Conservation (phyloP, 2,329 filamentous ascomycete genomes). For the Neoscytalidium dimidiatum region DNA sequence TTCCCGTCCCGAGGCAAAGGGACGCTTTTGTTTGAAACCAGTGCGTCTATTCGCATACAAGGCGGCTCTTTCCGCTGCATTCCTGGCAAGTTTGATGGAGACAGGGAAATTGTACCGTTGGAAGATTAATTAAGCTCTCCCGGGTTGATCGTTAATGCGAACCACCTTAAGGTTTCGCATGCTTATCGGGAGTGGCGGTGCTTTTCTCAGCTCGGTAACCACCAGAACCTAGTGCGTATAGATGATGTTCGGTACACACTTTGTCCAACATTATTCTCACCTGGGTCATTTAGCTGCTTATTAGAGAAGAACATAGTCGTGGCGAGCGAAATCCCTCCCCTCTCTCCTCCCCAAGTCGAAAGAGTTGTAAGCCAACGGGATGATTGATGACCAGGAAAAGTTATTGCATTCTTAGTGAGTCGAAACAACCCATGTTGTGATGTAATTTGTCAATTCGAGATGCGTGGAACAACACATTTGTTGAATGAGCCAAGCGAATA, state of each 20-base stretch:
- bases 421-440: too few relatives aligned
- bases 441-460: too few relatives aligned
- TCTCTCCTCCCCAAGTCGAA: too few relatives aligned
- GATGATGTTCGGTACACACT: not conserved
- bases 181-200: not conserved
- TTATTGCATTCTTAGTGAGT: too few relatives aligned
- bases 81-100: not conserved
- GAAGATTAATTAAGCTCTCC: not conserved
- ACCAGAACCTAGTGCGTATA: not conserved
- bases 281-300: too few relatives aligned
- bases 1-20: constrained; percentile 24
- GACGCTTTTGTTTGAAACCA: constrained; percentile 19
- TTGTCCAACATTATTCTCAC: not conserved
- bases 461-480: too few relatives aligned
- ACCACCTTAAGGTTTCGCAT: not conserved
- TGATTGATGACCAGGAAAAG: too few relatives aligned
- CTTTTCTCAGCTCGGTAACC: not conserved
- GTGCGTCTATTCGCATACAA: not conserved
- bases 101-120: not conserved
- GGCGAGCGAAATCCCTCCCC: too few relatives aligned
- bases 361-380: too few relatives aligned
- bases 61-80: not conserved
- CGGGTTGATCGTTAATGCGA: not conserved
- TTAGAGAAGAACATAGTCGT: too few relatives aligned
- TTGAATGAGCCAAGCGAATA: too few relatives aligned